These are phyloP conservation scores for Phaseolus lunatus DNA, from an alignment of 306 rosid genomes.

Conservation along the genomic window DNA sequence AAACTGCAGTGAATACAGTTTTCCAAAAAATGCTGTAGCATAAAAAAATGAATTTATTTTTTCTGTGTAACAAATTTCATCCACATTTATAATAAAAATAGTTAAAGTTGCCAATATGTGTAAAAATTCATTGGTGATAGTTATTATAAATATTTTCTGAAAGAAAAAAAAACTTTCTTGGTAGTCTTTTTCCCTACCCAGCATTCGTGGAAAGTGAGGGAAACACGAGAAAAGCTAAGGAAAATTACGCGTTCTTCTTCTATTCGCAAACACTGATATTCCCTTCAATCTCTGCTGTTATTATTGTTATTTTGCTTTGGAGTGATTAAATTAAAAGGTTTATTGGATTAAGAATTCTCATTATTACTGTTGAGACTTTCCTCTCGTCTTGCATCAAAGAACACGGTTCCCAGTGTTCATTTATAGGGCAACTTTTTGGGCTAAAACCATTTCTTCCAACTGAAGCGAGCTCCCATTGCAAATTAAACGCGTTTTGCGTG, in stretches of 20 bases:
- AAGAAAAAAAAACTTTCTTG: too few species aligned
- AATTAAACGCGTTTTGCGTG: slow-evolving; percentile 22
- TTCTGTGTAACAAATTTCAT: too few species aligned
- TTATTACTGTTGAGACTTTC: background rate
- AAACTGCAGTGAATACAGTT: too few species aligned
- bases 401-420: background rate
- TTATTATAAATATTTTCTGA: too few species aligned
- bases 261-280: background rate
- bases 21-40: too few species aligned
- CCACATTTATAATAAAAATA: too few species aligned
- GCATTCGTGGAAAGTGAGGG: background rate
- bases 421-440: slow-evolving; percentile 42
- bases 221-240: background rate
- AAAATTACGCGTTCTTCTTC: background rate
- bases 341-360: background rate
- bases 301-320: background rate
- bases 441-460: slow-evolving; percentile 18
- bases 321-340: background rate
- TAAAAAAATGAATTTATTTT: too few species aligned
- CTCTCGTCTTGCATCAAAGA: background rate
- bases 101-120: too few species aligned
- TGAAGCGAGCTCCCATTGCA: slow-evolving; percentile 24
- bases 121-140: too few species aligned
- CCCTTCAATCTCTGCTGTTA: background rate
- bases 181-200: background rate